phyloP scores from a whole-genome alignment of 371 early-diverging fungal species.

The Actinomortierella ambigua region DNA sequence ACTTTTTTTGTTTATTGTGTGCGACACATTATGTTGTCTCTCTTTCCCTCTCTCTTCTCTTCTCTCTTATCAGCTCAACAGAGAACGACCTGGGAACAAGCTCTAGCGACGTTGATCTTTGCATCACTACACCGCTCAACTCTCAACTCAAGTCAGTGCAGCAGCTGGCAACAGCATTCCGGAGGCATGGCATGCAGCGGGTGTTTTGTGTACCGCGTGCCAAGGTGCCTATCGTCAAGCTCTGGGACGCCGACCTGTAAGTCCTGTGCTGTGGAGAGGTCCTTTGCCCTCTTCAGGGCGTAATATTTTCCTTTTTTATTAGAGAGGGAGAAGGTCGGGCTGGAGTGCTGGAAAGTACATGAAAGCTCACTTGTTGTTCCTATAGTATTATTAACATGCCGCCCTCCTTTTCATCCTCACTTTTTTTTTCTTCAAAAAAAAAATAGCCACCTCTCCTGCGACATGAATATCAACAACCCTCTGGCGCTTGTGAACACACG shows the following conservation, averaged over 20 bases:
- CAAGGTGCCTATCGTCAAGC: conserved; percentile 68
- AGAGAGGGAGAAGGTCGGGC: not conserved
- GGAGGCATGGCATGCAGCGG: conserved; percentile 61
- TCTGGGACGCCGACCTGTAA: conserved; percentile 68
- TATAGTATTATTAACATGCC: not conserved
- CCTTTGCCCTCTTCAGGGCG: too few species aligned
- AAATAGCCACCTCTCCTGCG: conserved; percentile 71
- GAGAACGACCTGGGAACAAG: conserved; percentile 59
- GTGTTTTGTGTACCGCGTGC: conserved; percentile 61
- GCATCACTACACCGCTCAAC: conserved; percentile 58
- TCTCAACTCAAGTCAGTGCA: conserved; percentile 53
- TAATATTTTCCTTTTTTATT: not conserved
- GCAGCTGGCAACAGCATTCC: conserved; percentile 47
- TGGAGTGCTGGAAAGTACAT: not conserved
- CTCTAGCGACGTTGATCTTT: conserved; percentile 66
- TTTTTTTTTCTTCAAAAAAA: not conserved
- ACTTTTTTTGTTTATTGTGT: not conserved
- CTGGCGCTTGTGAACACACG: conserved; percentile 79
- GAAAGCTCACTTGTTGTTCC: not conserved
- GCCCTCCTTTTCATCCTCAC: not conserved
- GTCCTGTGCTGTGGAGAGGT: conserved; percentile 10
- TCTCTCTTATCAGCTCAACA: conserved; percentile 52
- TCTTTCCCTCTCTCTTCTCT: not conserved
- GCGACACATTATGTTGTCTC: too few species aligned
- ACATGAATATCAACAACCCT: conserved; percentile 85